These are phyloP conservation scores for Lipomyces orientalis DNA, from an alignment of 805 yeast species.

Conservation along the genomic window DNA sequence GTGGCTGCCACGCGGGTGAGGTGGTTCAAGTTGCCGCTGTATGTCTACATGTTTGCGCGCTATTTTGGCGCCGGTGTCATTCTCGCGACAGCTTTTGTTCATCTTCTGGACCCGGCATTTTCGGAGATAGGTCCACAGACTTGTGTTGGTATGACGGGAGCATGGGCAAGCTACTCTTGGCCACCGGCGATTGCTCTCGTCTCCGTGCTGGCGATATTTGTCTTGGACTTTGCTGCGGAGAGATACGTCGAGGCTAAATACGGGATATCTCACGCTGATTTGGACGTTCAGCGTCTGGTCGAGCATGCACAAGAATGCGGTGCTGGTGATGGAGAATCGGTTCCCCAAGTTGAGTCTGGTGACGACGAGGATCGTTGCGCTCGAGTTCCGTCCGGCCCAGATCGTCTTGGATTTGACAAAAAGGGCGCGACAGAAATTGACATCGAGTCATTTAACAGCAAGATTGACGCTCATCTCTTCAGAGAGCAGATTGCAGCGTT, in stretches of 20 bases:
- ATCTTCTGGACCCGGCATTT: slow-evolving; percentile 43
- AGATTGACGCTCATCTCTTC: slow-evolving; percentile 12
- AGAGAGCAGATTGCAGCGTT: slow-evolving; percentile 50
- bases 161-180: slow-evolving; percentile 60
- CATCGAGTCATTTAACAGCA: slow-evolving; percentile 15
- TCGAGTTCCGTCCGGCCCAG: slow-evolving; percentile 9
- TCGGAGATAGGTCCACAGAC: slow-evolving; percentile 29
- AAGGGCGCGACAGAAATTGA: neutral
- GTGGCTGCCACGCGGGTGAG: slow-evolving; percentile 43
- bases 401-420: slow-evolving; percentile 9
- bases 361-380: slow-evolving; percentile 28
- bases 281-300: neutral
- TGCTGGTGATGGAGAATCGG: slow-evolving; percentile 15
- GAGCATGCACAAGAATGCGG: neutral
- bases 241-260: slow-evolving; percentile 44
- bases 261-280: slow-evolving; percentile 6
- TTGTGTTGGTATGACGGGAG: slow-evolving; percentile 51
- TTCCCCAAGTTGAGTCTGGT: slow-evolving; percentile 35
- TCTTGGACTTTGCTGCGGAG: slow-evolving; percentile 56
- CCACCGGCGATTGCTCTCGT: slow-evolving; percentile 59
- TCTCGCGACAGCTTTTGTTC: slow-evolving; percentile 76
- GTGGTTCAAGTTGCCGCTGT: slow-evolving; percentile 25
- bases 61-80: slow-evolving; percentile 73
- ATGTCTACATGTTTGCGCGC: slow-evolving; percentile 33
- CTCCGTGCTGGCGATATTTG: slow-evolving; percentile 53